Percentiles rank a stretch among this genome's conserved stretches.
Conservation (phyloP, 2,329 filamentous ascomycete genomes). For the Rhinocladiella mackenziei region DNA sequence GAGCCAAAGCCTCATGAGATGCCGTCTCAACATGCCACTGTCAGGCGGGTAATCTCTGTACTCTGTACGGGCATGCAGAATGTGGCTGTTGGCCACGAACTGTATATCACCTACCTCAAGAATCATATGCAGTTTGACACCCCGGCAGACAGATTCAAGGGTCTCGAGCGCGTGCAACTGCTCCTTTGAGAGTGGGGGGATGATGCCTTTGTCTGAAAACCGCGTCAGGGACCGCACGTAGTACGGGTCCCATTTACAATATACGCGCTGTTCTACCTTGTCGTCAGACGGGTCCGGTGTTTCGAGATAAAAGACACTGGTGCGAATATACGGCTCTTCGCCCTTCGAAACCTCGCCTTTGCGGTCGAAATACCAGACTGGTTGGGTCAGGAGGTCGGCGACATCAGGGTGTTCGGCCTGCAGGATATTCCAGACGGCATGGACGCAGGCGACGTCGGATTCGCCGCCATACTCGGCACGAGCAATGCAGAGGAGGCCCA, state of each 20-base stretch:
- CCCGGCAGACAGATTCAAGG: constrained; percentile 71
- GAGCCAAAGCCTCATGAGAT: constrained; percentile 80
- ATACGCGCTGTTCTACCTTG: constrained; percentile 52
- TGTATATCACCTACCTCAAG: constrained; percentile 85
- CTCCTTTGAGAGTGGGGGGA: constrained; percentile 66
- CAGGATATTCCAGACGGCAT: constrained; percentile 77
- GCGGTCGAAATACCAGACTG: constrained; percentile 88
- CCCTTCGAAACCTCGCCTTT: constrained; percentile 77
- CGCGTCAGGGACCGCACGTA: constrained; percentile 71
- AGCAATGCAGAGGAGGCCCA: constrained; percentile 76
- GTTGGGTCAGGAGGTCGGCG: constrained; percentile 67
- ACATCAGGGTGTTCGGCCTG: constrained; percentile 73
- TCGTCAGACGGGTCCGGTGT: constrained; percentile 38
- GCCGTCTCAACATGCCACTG: constrained; percentile 53
- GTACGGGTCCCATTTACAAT: constrained; percentile 88
- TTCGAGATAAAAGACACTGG: constrained; percentile 73
- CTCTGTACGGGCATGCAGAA: constrained; percentile 74
- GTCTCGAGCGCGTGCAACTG: constrained; percentile 66
- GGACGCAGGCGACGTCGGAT: constrained; percentile 72
- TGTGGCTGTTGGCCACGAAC: constrained; percentile 74
- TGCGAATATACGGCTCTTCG: constrained; percentile 69
- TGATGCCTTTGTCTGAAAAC: constrained; percentile 68
- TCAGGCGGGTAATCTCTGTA: constrained; percentile 66
- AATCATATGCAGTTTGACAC: constrained; percentile 75
- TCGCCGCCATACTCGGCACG: constrained; percentile 78